Evolutionary conservation across 176 grass and related monocot species (phyloP).

Genomic region (Hsuehochloa calcarea): DNA sequence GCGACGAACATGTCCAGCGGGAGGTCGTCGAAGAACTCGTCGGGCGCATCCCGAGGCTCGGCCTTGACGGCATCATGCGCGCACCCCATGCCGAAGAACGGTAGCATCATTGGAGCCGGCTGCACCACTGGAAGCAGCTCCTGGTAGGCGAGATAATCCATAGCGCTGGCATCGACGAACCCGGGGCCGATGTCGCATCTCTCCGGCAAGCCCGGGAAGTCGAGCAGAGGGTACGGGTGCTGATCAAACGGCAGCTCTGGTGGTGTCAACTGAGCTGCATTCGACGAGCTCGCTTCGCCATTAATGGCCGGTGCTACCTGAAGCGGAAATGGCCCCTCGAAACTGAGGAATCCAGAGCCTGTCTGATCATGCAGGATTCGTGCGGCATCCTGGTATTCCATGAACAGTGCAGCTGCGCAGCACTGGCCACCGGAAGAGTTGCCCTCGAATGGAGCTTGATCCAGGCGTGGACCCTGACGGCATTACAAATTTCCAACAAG

Average conservation of each 20-base stretch:
- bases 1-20: slow-evolving; percentile 46
- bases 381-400: slow-evolving; percentile 3
- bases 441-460: slow-evolving; percentile 20
- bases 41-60: slow-evolving; percentile 1
- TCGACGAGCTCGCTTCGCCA: slow-evolving; percentile 34
- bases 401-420: background rate
- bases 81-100: slow-evolving; percentile 31
- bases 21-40: slow-evolving; percentile 53
- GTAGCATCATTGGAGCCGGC: slow-evolving; percentile 2
- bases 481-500: background rate
- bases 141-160: slow-evolving; percentile 26
- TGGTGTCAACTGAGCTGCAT: background rate
- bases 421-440: slow-evolving; percentile 19
- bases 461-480: slow-evolving; percentile 18
- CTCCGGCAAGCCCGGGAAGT: slow-evolving; percentile 18
- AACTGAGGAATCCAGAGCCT: background rate
- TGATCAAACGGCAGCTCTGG: slow-evolving; percentile 11
- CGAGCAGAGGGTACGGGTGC: slow-evolving; percentile 28
- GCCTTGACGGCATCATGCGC: background rate
- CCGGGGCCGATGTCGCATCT: background rate
- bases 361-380: slow-evolving; percentile 1
- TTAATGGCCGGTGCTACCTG: background rate
- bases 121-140: slow-evolving; percentile 25
- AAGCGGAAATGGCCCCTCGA: slow-evolving; percentile 26
- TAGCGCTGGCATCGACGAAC: background rate